Percentiles rank a stretch among this genome's conserved stretches.
Conservation (phyloP, 129 eudicot species). For the Helianthus annuus region HanXRQr2.0-SUNRISE NC_035445.2:149259489-149259988, state of each 20-base stretch:
- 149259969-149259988: too few relatives aligned
- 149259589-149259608: constrained; percentile 73
- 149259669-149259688: constrained; percentile 89
- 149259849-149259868: too few relatives aligned
- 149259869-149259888: too few relatives aligned
- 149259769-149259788: constrained; percentile 52
- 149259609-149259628: constrained; percentile 81
- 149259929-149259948: too few relatives aligned
- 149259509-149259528: constrained; percentile 6
- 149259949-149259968: too few relatives aligned
- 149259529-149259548: constrained; percentile 3
- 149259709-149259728: constrained; percentile 78
- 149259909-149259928: too few relatives aligned
- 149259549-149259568: constrained; percentile 8
- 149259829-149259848: constrained; percentile 41
- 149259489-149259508: constrained; percentile 46
- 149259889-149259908: too few relatives aligned
- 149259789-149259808: constrained; percentile 36
- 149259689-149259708: constrained; percentile 70
- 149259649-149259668: constrained; percentile 81
- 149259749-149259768: constrained; percentile 84
- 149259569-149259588: constrained; percentile 35
- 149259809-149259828: constrained; percentile 35
- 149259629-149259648: constrained; percentile 88
- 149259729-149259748: constrained; percentile 77